These are phyloP conservation scores for Penicillium angulare DNA, from an alignment of 495 filamentous ascomycete genomes.

Conservation along the genomic window DNA sequence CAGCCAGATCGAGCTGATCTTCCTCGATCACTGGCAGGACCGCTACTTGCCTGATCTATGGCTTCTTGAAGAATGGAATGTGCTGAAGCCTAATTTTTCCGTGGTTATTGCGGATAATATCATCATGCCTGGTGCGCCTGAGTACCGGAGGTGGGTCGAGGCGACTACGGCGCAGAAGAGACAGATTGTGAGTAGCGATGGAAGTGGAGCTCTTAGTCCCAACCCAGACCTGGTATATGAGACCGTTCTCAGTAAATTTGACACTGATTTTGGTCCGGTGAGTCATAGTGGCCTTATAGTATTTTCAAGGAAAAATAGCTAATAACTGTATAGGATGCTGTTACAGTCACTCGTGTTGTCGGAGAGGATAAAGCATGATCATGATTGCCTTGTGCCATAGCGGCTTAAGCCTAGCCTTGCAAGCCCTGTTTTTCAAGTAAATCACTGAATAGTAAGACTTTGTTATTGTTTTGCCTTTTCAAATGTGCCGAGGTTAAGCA, in stretches of 20 bases:
- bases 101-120: conserved; percentile 67
- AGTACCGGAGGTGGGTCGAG: conserved; percentile 44
- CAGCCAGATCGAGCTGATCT: conserved; percentile 59
- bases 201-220: conserved; percentile 2
- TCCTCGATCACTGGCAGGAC: conserved; percentile 67
- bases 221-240: conserved; percentile 22
- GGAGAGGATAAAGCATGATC: not conserved
- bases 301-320: not conserved
- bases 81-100: conserved; percentile 50
- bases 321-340: not conserved
- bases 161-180: conserved; percentile 9
- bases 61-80: conserved; percentile 58
- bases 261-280: conserved; percentile 18
- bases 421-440: not conserved
- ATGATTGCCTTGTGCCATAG: not conserved
- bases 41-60: conserved; percentile 63
- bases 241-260: conserved; percentile 15
- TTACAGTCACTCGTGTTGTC: not conserved
- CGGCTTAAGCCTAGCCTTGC: too few species aligned
- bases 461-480: too few species aligned
- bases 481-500: too few species aligned
- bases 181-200: not conserved
- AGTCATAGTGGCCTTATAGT: not conserved
- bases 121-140: conserved; percentile 63
- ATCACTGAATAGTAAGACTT: too few species aligned